Conservation (phyloP, 495 filamentous ascomycete species). For the Acidomyces sp. region DNA sequence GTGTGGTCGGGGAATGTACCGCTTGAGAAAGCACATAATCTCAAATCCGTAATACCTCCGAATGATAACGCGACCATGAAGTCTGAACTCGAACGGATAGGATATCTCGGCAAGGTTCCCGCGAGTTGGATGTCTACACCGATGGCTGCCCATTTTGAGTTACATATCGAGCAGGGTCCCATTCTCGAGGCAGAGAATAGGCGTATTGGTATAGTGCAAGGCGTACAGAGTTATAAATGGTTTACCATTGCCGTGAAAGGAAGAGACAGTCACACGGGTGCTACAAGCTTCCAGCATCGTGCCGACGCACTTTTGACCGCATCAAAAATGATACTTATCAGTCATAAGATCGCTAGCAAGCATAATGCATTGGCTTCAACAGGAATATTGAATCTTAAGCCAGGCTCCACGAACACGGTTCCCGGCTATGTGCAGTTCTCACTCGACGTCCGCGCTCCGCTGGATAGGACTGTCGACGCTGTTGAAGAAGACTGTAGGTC, state of each 20-base stretch:
- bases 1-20: constrained; percentile 63
- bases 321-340: constrained; percentile 53
- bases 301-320: constrained; percentile 56
- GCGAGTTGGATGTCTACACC: constrained; percentile 48
- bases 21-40: constrained; percentile 46
- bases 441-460: constrained; percentile 55
- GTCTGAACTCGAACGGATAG: constrained; percentile 54
- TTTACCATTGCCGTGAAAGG: constrained; percentile 53
- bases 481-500: constrained; percentile 42
- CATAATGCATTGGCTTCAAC: constrained; percentile 52
- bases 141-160: constrained; percentile 70
- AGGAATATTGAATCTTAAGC: constrained; percentile 53
- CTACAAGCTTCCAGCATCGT: constrained; percentile 48
- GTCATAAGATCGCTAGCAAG: constrained; percentile 46
- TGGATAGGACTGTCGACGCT: constrained; percentile 41
- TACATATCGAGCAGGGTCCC: constrained; percentile 74
- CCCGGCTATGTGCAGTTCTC: constrained; percentile 56
- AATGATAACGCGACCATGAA: constrained; percentile 46
- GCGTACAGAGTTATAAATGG: constrained; percentile 61
- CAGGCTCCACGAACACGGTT: constrained; percentile 63
- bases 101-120: constrained; percentile 48
- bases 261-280: constrained; percentile 61
- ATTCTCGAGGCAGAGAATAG: constrained; percentile 48
- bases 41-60: constrained; percentile 39
- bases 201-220: constrained; percentile 58